Percentiles rank a stretch among this genome's conserved stretches.
Evolutionary conservation across 2,329 filamentous ascomycete genomes (phyloP).

Genomic region (Xylaria sp.): DNA sequence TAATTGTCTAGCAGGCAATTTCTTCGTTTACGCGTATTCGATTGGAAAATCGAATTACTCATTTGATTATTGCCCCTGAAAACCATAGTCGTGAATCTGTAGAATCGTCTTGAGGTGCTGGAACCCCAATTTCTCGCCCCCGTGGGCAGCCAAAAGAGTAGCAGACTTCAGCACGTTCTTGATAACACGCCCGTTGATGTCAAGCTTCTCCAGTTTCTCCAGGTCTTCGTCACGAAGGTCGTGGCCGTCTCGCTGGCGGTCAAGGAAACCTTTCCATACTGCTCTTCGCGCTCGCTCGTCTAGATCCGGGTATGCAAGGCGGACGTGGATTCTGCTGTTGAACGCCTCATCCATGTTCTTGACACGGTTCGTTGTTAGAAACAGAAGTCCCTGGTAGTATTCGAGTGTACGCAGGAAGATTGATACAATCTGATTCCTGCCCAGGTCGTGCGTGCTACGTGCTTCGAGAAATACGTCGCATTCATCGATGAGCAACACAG

Average conservation of each 20-base stretch:
- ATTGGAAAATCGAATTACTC: not conserved
- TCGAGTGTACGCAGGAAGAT: conserved; percentile 30
- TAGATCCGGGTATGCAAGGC: conserved; percentile 43
- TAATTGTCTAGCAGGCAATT: too few species aligned
- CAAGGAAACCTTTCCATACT: conserved; percentile 47
- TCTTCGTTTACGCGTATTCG: not conserved
- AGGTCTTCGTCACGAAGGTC: conserved; percentile 40
- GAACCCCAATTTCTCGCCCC: conserved; percentile 7
- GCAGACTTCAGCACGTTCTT: conserved; percentile 54
- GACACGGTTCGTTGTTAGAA: conserved; percentile 48
- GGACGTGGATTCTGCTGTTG: conserved; percentile 44
- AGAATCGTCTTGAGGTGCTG: conserved; percentile 5
- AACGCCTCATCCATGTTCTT: conserved; percentile 46
- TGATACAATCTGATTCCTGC: conserved; percentile 48
- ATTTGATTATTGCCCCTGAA: not conserved
- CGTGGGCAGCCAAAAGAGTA: conserved; percentile 39
- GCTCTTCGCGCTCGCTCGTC: conserved; percentile 35
- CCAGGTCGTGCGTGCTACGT: conserved; percentile 42
- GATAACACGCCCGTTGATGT: conserved; percentile 57
- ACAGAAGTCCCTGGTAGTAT: conserved; percentile 47
- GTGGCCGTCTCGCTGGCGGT: conserved; percentile 36
- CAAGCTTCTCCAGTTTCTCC: conserved; percentile 45
- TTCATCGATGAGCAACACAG: conserved; percentile 51
- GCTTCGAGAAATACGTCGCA: conserved; percentile 50
- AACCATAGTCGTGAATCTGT: not conserved